Evolutionary conservation across 2,329 filamentous ascomycete species (phyloP), one percentile per base, ranked within the genome.

Genomic region (Venturia aucupariae): DNA sequence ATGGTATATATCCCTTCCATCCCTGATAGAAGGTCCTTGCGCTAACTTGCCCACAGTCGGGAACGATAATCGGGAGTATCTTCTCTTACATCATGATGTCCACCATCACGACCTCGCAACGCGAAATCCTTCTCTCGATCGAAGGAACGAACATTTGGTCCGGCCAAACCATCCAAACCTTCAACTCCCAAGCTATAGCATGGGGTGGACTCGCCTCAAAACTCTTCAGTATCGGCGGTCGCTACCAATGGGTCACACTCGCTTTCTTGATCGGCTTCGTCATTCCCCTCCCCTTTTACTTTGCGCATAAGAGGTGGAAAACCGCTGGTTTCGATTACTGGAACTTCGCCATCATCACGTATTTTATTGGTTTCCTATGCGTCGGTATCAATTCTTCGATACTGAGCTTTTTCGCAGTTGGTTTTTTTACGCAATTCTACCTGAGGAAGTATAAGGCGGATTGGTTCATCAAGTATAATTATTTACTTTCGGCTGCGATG

Each of bases 71-170:
- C 39, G 76, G 76, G 1, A 74, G 75, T 6, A 67, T 76, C 15
- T 67, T 80, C 32, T 78, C 79, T 67, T 80, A 77, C 62, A 71
- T 76, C 35, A 75, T 79, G 68, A 80, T 80, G 77, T 73, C 73
- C 65, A 75, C 71, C 39, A 79, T 80, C 63, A 73, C 78, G 0
- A 70, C 69, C 8, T 74, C 75, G 64, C 76, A 79, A 63, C 69
- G 74, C 4, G 73, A 77, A 5, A 73, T 78, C 38, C 71, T 80
- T 4, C 65, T 73, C 19, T 72, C 75, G 30, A 72, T 76, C 11
- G 67, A 78, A 55, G 78, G 76, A 4, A 75, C 73, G 39, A 76
- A 74, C 63, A 73, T 78, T 46, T 81, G 79, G 79, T 77, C 74
- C 24, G 78, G 79, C n/a, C 74, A 77, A 10, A 73, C 75, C 38